These are phyloP conservation scores for Paspalum notatum DNA, from an alignment of 176 grass and related monocot species.

Conservation along the genomic window DNA sequence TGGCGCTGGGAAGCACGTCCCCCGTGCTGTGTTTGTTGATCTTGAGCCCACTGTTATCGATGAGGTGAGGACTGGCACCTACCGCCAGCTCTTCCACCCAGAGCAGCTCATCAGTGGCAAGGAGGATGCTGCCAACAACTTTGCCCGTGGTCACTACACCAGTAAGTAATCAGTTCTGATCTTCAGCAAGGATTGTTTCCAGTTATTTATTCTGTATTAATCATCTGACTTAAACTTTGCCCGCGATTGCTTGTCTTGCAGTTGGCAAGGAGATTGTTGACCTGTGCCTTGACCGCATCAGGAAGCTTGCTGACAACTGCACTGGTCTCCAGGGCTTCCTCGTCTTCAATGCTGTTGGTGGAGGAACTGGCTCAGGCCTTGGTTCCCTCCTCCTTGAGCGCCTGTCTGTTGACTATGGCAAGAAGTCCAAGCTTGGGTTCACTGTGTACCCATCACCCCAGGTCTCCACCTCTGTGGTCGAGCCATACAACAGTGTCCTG, in stretches of 20 bases:
- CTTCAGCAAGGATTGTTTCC: accelerated
- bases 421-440: constrained; percentile 68
- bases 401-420: constrained; percentile 60
- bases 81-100: constrained; percentile 77
- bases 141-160: constrained; percentile 76
- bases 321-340: constrained; percentile 66
- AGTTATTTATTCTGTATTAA: not conserved
- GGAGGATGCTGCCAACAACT: constrained; percentile 80
- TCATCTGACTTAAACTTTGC: not conserved
- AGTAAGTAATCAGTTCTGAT: constrained; percentile 29
- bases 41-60: constrained; percentile 72
- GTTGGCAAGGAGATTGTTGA: constrained; percentile 71
- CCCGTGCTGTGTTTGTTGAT: constrained; percentile 71
- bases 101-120: constrained; percentile 78
- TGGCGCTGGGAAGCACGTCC: constrained; percentile 69
- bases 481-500: constrained; percentile 70
- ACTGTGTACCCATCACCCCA: constrained; percentile 66
- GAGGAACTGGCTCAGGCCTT: constrained; percentile 59
- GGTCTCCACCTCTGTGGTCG: constrained; percentile 66
- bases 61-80: constrained; percentile 63
- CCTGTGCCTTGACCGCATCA: constrained; percentile 62
- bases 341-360: constrained; percentile 61
- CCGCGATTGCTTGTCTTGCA: not conserved
- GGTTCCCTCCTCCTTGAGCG: constrained; percentile 63
- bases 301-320: constrained; percentile 66